phyloP scores from a whole-genome alignment of 108 stramenopile species.

The Bacterosira constricta region DNA sequence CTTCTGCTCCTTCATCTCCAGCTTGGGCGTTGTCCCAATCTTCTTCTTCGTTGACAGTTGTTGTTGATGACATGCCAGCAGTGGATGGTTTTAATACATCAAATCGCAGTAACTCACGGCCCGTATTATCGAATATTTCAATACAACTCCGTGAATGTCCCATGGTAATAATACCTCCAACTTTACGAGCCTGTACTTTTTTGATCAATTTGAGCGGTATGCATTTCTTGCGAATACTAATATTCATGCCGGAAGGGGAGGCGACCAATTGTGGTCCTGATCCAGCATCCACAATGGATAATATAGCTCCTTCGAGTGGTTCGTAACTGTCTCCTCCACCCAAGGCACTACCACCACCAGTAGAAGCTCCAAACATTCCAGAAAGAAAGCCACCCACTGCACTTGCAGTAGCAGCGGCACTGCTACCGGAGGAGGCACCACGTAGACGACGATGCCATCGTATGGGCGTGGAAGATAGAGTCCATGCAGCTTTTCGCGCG shows the following conservation, averaged over 20 bases:
- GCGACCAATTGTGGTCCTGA: slow-evolving; percentile 57
- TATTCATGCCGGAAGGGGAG: slow-evolving; percentile 21
- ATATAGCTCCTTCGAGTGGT: slow-evolving; percentile 4
- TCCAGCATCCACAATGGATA: slow-evolving; percentile 51
- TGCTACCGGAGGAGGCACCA: not conserved
- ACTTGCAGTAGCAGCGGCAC: not conserved
- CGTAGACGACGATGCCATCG: slow-evolving; percentile 47
- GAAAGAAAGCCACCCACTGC: slow-evolving; percentile 46
- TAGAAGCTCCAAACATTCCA: slow-evolving; percentile 48
- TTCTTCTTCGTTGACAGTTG: slow-evolving; percentile 8
- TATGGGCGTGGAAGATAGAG: slow-evolving; percentile 51
- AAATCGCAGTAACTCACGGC: slow-evolving; percentile 14
- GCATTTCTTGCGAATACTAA: not conserved
- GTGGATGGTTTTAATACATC: slow-evolving; percentile 26
- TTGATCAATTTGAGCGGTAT: slow-evolving; percentile 34
- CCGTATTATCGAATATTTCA: slow-evolving; percentile 7
- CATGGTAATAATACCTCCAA: not conserved
- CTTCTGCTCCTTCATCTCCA: slow-evolving; percentile 10
- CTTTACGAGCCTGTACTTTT: slow-evolving; percentile 7
- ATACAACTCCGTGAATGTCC: not conserved
- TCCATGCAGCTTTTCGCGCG: slow-evolving; percentile 58
- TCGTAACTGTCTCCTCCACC: slow-evolving; percentile 13
- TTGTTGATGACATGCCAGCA: not conserved
- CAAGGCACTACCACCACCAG: not conserved
- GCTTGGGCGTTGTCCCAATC: slow-evolving; percentile 13